Conservation (phyloP, 306 rosid species). For the Corylus avellana region DNA sequence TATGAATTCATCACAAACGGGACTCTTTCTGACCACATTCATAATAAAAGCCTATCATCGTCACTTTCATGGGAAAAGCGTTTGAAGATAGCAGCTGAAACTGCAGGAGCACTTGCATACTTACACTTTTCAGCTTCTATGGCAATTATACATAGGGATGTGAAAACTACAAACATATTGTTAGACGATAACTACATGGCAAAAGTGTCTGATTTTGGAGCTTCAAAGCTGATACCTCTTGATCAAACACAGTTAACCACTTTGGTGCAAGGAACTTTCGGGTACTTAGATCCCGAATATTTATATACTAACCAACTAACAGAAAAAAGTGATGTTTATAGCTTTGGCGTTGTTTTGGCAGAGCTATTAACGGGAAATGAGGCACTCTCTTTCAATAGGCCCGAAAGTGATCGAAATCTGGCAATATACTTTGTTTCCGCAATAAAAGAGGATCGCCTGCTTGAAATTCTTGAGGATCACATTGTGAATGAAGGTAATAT, state of each 20-base stretch:
- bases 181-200: slow-evolving; percentile 33
- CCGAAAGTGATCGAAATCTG: slow-evolving; percentile 34
- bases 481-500: slow-evolving; percentile 21
- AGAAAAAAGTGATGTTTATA: slow-evolving; percentile 57
- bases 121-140: slow-evolving; percentile 45
- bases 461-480: slow-evolving; percentile 35
- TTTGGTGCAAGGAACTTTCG: slow-evolving; percentile 53
- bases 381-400: slow-evolving; percentile 33
- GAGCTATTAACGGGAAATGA: slow-evolving; percentile 52
- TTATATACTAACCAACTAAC: slow-evolving; percentile 44
- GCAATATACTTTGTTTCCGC: slow-evolving; percentile 36
- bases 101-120: slow-evolving; percentile 52
- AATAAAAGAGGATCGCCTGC: slow-evolving; percentile 33
- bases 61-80: slow-evolving; percentile 40
- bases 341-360: slow-evolving; percentile 52
- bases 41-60: slow-evolving; percentile 3
- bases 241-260: slow-evolving; percentile 43
- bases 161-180: slow-evolving; percentile 48
- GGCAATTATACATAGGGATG: slow-evolving; percentile 59
- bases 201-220: slow-evolving; percentile 57
- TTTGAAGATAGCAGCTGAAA: slow-evolving; percentile 44
- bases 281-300: slow-evolving; percentile 55
- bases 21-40: slow-evolving; percentile 37
- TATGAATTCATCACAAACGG: slow-evolving; percentile 48
- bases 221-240: slow-evolving; percentile 49